Conservation (phyloP, 139 green algal genomes). For the Haematococcus lacustris region DNA sequence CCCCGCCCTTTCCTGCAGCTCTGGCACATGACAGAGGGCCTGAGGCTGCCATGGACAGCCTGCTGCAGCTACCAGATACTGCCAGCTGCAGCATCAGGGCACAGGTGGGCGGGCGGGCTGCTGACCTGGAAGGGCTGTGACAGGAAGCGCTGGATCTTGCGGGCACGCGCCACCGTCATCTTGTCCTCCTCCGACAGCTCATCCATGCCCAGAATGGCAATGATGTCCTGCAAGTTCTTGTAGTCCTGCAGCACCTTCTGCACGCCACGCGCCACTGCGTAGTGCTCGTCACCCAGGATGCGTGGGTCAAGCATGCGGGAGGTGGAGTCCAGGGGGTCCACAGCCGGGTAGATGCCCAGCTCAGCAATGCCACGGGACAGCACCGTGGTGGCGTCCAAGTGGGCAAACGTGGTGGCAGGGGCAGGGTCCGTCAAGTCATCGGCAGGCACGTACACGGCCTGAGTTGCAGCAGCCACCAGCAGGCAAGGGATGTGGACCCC, state of each 20-base stretch:
- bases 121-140: slow-evolving; percentile 92
- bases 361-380: slow-evolving; percentile 96
- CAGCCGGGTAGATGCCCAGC: slow-evolving; percentile 99
- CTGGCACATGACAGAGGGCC: too few relatives aligned
- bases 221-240: slow-evolving; percentile 99
- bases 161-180: slow-evolving; percentile 90
- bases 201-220: slow-evolving; percentile 99
- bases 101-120: too few relatives aligned
- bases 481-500: too few relatives aligned
- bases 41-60: too few relatives aligned
- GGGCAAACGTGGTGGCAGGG: slow-evolving; percentile 96
- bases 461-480: too few relatives aligned
- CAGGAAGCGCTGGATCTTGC: slow-evolving; percentile 99
- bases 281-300: slow-evolving; percentile 96
- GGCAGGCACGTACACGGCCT: slow-evolving; percentile 98
- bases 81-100: too few relatives aligned
- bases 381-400: slow-evolving; percentile 98
- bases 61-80: too few relatives aligned
- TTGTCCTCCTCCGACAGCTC: slow-evolving; percentile 99
- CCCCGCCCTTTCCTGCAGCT: too few relatives aligned
- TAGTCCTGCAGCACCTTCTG: slow-evolving; percentile 98
- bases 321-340: slow-evolving; percentile 98
- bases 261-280: slow-evolving; percentile 86
- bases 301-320: slow-evolving; percentile 92
- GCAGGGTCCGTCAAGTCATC: slow-evolving; percentile 98